phyloP scores from a whole-genome alignment of 1,139 yeast genomes.

The Saccharomyces hybrid region DNA sequence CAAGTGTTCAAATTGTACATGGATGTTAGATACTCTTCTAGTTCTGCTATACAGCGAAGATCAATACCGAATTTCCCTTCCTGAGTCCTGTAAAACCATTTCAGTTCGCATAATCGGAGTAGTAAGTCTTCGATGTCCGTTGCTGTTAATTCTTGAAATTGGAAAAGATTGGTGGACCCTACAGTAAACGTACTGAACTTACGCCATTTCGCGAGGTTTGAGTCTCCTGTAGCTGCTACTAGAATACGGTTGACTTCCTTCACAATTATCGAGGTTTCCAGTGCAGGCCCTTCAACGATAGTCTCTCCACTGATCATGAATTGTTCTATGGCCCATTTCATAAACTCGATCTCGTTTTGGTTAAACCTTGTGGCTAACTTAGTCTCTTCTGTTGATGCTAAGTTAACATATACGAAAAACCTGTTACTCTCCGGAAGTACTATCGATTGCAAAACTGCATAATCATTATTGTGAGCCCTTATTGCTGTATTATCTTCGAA shows the following conservation, averaged over 20 bases:
- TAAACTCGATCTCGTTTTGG: conserved; percentile 24
- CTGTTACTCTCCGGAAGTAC: conserved; percentile 15
- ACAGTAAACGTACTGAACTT: conserved; percentile 14
- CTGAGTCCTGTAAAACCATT: conserved; percentile 26
- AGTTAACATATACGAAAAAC: conserved; percentile 26
- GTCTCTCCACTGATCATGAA: conserved; percentile 9
- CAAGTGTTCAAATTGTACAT: conserved; percentile 16
- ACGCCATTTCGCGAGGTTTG: conserved; percentile 7
- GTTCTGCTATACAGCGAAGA: conserved; percentile 20
- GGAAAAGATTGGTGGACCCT: conserved; percentile 18
- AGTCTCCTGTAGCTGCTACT: conserved; percentile 5
- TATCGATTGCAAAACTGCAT: neutral
- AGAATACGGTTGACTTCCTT: conserved; percentile 16
- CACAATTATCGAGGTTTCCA: conserved; percentile 3
- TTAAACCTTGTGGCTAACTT: conserved; percentile 25
- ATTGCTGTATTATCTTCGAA: conserved; percentile 1
- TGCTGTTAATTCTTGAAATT: conserved; percentile 16
- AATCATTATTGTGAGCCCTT: neutral
- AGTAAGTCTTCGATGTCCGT: conserved; percentile 20
- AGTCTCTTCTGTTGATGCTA: conserved; percentile 21
- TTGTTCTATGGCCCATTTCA: conserved; percentile 23
- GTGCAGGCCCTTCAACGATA: neutral
- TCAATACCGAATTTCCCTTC: conserved; percentile 26
- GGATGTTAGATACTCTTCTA: conserved; percentile 20
- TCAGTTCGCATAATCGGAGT: conserved; percentile 17